These are phyloP conservation scores for Microbotryum lychnidis-dioicae DNA, from an alignment of 1,284 basidiomycete species.

Conservation along the genomic window DNA sequence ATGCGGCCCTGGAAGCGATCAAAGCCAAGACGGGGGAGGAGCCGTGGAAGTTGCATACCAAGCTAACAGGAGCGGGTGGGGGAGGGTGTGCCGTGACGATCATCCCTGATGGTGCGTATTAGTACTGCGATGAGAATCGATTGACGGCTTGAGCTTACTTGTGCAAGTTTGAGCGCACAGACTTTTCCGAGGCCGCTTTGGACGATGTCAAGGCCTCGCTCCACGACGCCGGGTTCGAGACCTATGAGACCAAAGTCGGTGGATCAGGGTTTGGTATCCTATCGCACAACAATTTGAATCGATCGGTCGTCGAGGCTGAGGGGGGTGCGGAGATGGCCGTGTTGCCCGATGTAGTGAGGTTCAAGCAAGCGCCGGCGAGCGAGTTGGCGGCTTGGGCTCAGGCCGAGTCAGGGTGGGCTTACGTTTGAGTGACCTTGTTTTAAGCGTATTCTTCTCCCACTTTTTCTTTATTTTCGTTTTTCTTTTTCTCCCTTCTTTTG, in stretches of 20 bases:
- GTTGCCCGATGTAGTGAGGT: slow-evolving; percentile 36
- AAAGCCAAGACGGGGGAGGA: slow-evolving; percentile 56
- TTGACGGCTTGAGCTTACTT: neutral
- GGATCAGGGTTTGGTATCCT: slow-evolving; percentile 84
- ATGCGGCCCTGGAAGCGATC: slow-evolving; percentile 77
- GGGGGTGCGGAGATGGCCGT: slow-evolving; percentile 18
- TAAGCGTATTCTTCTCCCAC: neutral
- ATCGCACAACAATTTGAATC: neutral
- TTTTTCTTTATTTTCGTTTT: neutral
- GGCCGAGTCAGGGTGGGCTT: slow-evolving; percentile 55
- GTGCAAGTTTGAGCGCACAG: slow-evolving; percentile 40
- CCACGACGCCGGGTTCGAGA: slow-evolving; percentile 60
- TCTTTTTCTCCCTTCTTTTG: neutral
- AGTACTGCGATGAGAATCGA: neutral
- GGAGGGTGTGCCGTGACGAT: slow-evolving; percentile 96
- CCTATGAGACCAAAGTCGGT: slow-evolving; percentile 86
- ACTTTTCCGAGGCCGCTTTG: slow-evolving; percentile 55
- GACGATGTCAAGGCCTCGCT: slow-evolving; percentile 55
- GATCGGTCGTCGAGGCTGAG: slow-evolving; percentile 14
- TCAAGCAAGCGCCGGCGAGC: slow-evolving; percentile 46
- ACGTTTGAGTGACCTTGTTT: slow-evolving; percentile 40
- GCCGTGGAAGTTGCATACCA: slow-evolving; percentile 74
- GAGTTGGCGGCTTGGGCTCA: slow-evolving; percentile 55
- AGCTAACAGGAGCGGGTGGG: slow-evolving; percentile 97
- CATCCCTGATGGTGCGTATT: slow-evolving; percentile 64